phyloP scores from a whole-genome alignment of 805 yeast genomes.

The Ogataea dorogensis region DNA sequence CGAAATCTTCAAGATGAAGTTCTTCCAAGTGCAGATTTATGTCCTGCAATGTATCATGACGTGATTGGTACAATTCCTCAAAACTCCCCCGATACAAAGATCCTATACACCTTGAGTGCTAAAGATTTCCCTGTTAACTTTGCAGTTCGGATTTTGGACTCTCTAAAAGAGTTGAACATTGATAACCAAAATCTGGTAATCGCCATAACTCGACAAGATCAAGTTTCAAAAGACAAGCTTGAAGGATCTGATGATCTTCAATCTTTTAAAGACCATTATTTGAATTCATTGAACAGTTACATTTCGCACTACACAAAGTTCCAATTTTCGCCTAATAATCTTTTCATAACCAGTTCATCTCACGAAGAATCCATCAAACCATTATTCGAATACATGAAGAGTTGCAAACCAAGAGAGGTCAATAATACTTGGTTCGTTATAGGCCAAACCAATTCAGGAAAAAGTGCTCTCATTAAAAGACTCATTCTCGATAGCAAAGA shows the following conservation, averaged over 20 bases:
- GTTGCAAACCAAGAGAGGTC: not conserved
- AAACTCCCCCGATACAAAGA: constrained; percentile 4
- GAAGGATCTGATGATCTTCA: not conserved
- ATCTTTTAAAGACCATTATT: not conserved
- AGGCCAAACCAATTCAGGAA: constrained; percentile 33
- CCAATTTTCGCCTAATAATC: constrained; percentile 1
- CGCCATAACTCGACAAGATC: constrained; percentile 18
- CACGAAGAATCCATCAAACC: constrained; percentile 1
- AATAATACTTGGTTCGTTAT: constrained; percentile 21
- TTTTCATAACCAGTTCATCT: constrained; percentile 7
- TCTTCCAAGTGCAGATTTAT: not conserved
- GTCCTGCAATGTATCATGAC: constrained; percentile 1
- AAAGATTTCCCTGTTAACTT: constrained; percentile 25
- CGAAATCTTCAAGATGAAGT: not conserved
- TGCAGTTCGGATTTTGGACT: constrained; percentile 5
- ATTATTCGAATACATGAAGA: constrained; percentile 7
- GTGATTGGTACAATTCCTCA: constrained; percentile 5
- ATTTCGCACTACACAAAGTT: constrained; percentile 3
- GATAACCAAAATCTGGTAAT: constrained; percentile 10
- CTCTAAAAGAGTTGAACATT: constrained; percentile 3
- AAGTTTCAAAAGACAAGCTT: not conserved
- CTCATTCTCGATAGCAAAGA: constrained; percentile 10
- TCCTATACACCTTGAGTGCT: constrained; percentile 22
- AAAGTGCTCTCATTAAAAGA: constrained; percentile 21
- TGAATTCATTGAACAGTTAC: constrained; percentile 9